Percentiles rank a stretch among this genome's conserved stretches.
phyloP scores from a whole-genome alignment of 306 rosid species.

The Macrotyloma uniflorum region DNA sequence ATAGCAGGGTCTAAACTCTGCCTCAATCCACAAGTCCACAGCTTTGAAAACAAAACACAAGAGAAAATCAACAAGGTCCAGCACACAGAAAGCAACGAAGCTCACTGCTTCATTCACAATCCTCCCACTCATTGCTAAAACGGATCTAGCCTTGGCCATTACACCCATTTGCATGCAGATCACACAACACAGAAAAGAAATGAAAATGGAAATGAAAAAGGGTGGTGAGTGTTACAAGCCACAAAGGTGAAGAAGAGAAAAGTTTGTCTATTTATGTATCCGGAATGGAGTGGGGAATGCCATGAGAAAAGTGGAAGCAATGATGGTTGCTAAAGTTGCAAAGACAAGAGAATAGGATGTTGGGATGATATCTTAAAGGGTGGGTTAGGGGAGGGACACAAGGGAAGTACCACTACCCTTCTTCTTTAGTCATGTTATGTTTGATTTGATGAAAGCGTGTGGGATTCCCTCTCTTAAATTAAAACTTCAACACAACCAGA shows the following conservation, averaged over 20 bases:
- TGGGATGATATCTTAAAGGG: background rate
- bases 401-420: background rate
- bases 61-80: constrained; percentile 67
- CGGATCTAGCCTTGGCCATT: constrained; percentile 49
- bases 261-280: background rate
- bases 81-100: constrained; percentile 59
- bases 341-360: background rate
- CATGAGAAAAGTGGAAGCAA: background rate
- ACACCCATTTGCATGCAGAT: constrained; percentile 40
- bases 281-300: background rate
- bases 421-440: background rate
- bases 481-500: constrained; percentile 31
- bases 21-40: constrained; percentile 72
- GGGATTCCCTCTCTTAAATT: constrained; percentile 46
- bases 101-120: constrained; percentile 68
- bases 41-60: constrained; percentile 70
- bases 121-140: constrained; percentile 46
- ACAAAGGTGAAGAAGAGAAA: no score
- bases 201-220: background rate
- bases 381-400: background rate
- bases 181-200: background rate
- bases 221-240: no score
- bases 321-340: background rate
- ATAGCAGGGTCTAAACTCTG: constrained; percentile 83
- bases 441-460: constrained; percentile 57